Evolutionary conservation across 371 early-diverging fungal species (phyloP).

Genomic region (Mortierella sp.): DNA sequence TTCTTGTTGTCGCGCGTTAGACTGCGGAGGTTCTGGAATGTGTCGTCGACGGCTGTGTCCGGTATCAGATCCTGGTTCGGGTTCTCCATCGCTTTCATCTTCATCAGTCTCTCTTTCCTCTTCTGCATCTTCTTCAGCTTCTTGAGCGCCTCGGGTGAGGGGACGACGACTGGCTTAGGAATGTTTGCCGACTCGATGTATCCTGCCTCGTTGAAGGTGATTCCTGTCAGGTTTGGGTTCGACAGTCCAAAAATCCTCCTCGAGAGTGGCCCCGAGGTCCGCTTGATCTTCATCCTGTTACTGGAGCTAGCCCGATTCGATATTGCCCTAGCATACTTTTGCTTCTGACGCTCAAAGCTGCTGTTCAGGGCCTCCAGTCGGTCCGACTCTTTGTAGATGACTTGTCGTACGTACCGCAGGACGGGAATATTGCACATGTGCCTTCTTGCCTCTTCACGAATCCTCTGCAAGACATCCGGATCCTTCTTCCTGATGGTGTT

Average conservation of each 20-base stretch:
- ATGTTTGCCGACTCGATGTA: conserved; percentile 40
- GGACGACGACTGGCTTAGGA: not conserved
- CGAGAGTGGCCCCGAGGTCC: conserved; percentile 17
- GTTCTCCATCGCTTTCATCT: conserved; percentile 31
- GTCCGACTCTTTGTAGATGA: conserved; percentile 38
- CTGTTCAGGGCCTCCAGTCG: conserved; percentile 20
- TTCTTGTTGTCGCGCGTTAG: conserved; percentile 29
- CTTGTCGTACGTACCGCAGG: conserved; percentile 37
- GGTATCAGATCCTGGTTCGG: conserved; percentile 31
- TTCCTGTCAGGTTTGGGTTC: not conserved
- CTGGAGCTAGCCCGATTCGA: conserved; percentile 1
- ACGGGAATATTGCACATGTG: conserved; percentile 45
- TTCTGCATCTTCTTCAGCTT: conserved; percentile 28
- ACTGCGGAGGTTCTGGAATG: conserved; percentile 43
- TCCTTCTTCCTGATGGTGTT: conserved; percentile 22
- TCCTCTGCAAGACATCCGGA: conserved; percentile 16
- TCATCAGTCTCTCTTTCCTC: conserved; percentile 24
- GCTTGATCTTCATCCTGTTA: conserved; percentile 19
- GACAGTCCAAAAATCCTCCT: conserved; percentile 25
- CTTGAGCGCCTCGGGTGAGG: conserved; percentile 9
- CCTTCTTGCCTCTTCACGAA: conserved; percentile 31
- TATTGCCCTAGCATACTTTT: conserved; percentile 17
- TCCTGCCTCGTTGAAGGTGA: conserved; percentile 52
- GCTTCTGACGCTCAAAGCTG: conserved; percentile 22
- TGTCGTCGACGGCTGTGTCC: conserved; percentile 5